Evolutionary conservation across 495 filamentous ascomycete genomes (phyloP), one percentile per base, ranked within the genome.

Genomic region (Wilcoxina mikolae): DNA sequence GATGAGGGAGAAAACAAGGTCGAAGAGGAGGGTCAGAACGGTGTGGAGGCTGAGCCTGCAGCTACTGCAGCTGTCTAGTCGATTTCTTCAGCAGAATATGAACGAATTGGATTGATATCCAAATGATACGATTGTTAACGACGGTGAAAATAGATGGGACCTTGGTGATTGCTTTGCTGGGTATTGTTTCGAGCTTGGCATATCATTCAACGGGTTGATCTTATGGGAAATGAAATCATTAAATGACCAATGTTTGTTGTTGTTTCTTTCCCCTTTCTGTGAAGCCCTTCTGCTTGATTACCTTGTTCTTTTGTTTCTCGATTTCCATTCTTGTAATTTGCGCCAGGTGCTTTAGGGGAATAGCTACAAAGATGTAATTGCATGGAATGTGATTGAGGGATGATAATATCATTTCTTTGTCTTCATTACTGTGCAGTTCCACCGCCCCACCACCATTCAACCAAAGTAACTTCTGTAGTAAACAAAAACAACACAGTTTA

Each of bases 1-100:
- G 57, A 68, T 61, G 69, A 75, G 48, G 53, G 52, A 20, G 53
- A 54, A 20, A 27, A 53, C 35, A 45, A 51, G 35, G 54, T 23
- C 23, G 22, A 15, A 12, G 49, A 61, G 17, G 56, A 60, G 48
- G 61, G 46, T 38, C 29, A 60, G 55, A 67, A 65, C 54, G 66
- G 60, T 10, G 55, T 61, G 12, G 54, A 51, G 24, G 53, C 51
- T 9, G 68, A 58, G 29, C 58, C 58, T 51, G 54, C 60, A 51
- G 56, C 62, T 50, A 60, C 59, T 39, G 66, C 68, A 20, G 17
- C 10, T 11, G n/a, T 46, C 43, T 18, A 46, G 11, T 18, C 31
- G 7, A 15, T 7, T 35, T 43, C 5, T 43, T 43, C 39, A 18
- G 20, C 39, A 43, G 31, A 35, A 7, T 35, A 12, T 43, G 17